phyloP scores from a whole-genome alignment of 495 filamentous ascomycete species.

The Penicillium tannophilum region DNA sequence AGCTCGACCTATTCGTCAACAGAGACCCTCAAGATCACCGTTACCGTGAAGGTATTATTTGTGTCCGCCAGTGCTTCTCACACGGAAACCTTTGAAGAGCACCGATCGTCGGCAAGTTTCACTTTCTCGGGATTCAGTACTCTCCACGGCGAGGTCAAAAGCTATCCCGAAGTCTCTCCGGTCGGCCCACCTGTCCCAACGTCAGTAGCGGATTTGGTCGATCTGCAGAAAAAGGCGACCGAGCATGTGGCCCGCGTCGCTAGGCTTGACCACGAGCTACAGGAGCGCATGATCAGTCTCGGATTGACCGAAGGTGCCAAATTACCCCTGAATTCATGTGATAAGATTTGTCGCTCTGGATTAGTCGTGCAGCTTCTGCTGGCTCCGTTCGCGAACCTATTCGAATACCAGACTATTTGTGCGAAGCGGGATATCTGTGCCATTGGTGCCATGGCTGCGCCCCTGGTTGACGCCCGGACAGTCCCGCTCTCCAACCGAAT shows the following conservation, averaged over 20 bases:
- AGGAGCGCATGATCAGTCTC: background rate
- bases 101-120: background rate
- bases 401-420: conserved; percentile 4
- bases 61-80: background rate
- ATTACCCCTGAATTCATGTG: conserved; percentile 1
- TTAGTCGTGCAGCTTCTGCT: conserved; percentile 2
- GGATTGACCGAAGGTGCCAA: background rate
- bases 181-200: too few relatives aligned
- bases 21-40: conserved; percentile 1
- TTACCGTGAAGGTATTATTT: conserved; percentile 3
- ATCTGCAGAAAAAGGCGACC: background rate
- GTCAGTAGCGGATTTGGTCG: background rate
- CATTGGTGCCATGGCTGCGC: background rate
- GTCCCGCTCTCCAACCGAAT: background rate
- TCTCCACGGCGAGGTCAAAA: conserved; percentile 2
- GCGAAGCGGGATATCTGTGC: background rate
- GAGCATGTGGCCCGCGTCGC: background rate
- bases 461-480: background rate
- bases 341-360: background rate
- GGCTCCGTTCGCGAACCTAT: conserved; percentile 2
- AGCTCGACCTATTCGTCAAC: background rate
- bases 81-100: background rate
- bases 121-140: conserved; percentile 4
- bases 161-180: background rate
- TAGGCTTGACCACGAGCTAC: background rate